Evolutionary conservation across 768 basidiomycete genomes (phyloP).

Genomic region (Hydnum rufescens): DNA sequence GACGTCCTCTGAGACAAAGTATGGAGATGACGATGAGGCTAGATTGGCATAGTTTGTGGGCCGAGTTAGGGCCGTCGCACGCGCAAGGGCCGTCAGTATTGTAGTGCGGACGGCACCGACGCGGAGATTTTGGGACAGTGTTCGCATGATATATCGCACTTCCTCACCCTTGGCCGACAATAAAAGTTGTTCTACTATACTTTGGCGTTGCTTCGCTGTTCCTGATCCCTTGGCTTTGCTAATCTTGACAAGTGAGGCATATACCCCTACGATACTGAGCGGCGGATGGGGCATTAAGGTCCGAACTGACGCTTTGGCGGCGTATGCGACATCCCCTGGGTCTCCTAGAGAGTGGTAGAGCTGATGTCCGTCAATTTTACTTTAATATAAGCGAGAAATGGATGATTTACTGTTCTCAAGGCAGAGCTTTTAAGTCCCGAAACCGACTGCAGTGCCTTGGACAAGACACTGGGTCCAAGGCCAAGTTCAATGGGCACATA

Average conservation of each 20-base stretch:
- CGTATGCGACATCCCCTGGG: slow-evolving; percentile 73
- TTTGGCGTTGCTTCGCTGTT: slow-evolving; percentile 54
- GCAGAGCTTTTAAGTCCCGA: slow-evolving; percentile 42
- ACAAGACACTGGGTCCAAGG: slow-evolving; percentile 45
- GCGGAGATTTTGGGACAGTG: slow-evolving; percentile 51
- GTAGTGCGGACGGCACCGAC: slow-evolving; percentile 80
- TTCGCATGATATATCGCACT: slow-evolving; percentile 61
- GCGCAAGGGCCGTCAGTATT: slow-evolving; percentile 58
- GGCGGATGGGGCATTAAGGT: slow-evolving; percentile 56
- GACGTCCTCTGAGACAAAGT: slow-evolving; percentile 12
- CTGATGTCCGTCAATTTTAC: slow-evolving; percentile 13
- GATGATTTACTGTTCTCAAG: slow-evolving; percentile 28
- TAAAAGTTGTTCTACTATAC: slow-evolving; percentile 61
- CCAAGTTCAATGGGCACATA: slow-evolving; percentile 55
- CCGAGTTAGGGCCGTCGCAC: slow-evolving; percentile 49
- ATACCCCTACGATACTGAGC: slow-evolving; percentile 43
- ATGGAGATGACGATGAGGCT: slow-evolving; percentile 3
- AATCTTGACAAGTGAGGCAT: slow-evolving; percentile 46
- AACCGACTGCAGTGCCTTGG: slow-evolving; percentile 48
- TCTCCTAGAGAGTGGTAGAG: slow-evolving; percentile 58
- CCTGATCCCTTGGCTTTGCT: slow-evolving; percentile 52
- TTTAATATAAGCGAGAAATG: background rate
- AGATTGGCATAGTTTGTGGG: slow-evolving; percentile 2
- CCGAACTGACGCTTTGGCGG: slow-evolving; percentile 55
- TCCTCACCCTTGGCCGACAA: slow-evolving; percentile 76